Percentiles rank a stretch among this genome's conserved stretches.
These are phyloP conservation scores for Camellia sinensis DNA, from an alignment of 148 eudicot genomes.

Conservation along the genomic window DNA sequence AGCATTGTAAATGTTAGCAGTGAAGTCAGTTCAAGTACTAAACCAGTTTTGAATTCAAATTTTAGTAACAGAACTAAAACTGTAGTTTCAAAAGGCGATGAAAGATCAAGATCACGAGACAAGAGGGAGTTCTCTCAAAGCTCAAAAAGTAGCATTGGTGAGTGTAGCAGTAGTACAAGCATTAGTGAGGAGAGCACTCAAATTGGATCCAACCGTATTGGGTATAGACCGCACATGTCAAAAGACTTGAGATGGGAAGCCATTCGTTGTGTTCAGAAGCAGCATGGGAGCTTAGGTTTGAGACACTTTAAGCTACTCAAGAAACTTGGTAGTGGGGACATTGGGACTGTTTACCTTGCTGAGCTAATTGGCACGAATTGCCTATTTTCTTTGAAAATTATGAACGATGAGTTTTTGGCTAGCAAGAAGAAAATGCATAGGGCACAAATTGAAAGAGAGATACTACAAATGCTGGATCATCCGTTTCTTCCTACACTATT, in stretches of 20 bases:
- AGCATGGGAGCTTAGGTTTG: constrained; percentile 46
- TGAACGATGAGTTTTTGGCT: constrained; percentile 67
- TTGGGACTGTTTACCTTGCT: constrained; percentile 71
- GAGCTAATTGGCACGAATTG: constrained; percentile 52
- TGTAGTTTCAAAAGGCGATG: constrained; percentile 30
- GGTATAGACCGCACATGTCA: constrained; percentile 73
- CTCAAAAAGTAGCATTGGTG: constrained; percentile 78
- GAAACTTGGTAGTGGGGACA: constrained; percentile 79
- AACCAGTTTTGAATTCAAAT: constrained; percentile 9
- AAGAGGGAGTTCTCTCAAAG: constrained; percentile 68
- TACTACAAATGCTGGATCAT: constrained; percentile 73
- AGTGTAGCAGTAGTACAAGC: constrained; percentile 60
- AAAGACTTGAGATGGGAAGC: constrained; percentile 74
- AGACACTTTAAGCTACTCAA: constrained; percentile 61
- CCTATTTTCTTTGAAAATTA: constrained; percentile 77
- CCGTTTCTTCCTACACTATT: constrained; percentile 86
- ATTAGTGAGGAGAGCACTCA: constrained; percentile 59
- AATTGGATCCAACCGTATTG: constrained; percentile 49
- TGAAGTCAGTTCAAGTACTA: constrained; percentile 25
- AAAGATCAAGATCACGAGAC: constrained; percentile 41
- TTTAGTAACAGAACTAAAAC: constrained; percentile 13
- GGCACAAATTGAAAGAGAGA: constrained; percentile 75
- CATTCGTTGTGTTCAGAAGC: constrained; percentile 34
- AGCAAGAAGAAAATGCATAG: constrained; percentile 55
- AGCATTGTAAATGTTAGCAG: constrained; percentile 13